Base-by-base conservation (phyloP, 768 basidiomycete species). In the Lactarius pseudohatsudake region DNA sequence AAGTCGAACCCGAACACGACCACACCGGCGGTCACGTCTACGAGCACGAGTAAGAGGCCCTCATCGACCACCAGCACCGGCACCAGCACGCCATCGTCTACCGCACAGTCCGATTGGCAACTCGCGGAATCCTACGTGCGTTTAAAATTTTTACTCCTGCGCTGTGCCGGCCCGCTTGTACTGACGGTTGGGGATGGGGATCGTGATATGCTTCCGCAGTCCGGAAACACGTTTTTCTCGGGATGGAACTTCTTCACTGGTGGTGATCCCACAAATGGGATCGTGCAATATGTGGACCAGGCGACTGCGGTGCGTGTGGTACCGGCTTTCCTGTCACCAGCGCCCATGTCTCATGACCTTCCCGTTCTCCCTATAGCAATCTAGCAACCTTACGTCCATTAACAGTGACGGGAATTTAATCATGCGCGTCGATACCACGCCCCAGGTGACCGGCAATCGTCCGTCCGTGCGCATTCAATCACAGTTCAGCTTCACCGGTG, bases 371-470 rank as follows among this genome's bases (percentile, higher is more conserved):
- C 6, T 59, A 7, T 64, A 89, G 87, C 77, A 80, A 74, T 77
- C 79, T 8, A 84, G 80, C 66, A 84, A 85, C 57, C 81, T 98
- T 36, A 73, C 87, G 36, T 79, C 84, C 16, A 81, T 94, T 72
- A 95, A 92, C 72, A 68, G 72, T 28, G 81, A 81, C 11, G 91
- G 92, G 26, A 85, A 93, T 76, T 92, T 90, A 20, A 77, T 97
- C 64, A 96, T 98, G 94, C 80, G 85, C 40, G 88, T 96, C 30
- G 93, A 96, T 74, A 95, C 91, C 7, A 96, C 93, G 5, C 81
- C 85, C 11, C 82, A 77, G 20, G 89, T 95, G 38, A 72, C 82
- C n/a, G 83, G 75, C 47, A 89, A 83, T 62, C 85, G 95, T 66
- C 82, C 86, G 75, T 89, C 90, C 69, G 82, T 96, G 45, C 87